phyloP scores from a whole-genome alignment of 2,329 filamentous ascomycete species.

The Herpotrichia juniperi region DNA sequence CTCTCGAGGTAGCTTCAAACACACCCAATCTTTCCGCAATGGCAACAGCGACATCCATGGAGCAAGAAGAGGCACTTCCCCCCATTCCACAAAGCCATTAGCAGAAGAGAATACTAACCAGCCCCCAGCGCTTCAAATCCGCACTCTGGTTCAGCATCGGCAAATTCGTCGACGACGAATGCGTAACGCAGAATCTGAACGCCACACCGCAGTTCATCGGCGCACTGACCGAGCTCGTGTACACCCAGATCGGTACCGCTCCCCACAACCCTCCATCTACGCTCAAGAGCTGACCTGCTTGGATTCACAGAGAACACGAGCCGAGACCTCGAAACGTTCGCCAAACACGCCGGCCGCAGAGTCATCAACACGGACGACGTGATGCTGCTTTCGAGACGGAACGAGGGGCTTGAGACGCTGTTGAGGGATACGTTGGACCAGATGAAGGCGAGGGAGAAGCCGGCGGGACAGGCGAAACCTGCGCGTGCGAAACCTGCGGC shows the following conservation, averaged over 20 bases:
- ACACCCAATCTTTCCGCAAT: conserved; percentile 16
- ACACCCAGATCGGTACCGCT: conserved; percentile 78
- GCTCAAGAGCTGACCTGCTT: neutral
- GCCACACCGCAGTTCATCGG: conserved; percentile 92
- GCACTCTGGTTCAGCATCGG: conserved; percentile 50
- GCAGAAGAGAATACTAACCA: conserved; percentile 7
- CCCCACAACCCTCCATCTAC: neutral
- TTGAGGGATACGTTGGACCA: conserved; percentile 71
- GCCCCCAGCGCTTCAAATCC: conserved; percentile 54
- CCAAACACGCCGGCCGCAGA: conserved; percentile 77
- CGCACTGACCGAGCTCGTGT: conserved; percentile 76
- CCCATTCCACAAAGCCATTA: neutral
- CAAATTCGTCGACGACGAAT: conserved; percentile 82
- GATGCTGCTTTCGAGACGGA: conserved; percentile 82
- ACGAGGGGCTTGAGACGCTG: conserved; percentile 80
- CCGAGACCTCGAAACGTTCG: conserved; percentile 65
- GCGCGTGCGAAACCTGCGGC: conserved; percentile 28
- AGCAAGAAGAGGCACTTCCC: conserved; percentile 39
- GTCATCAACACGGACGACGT: conserved; percentile 88
- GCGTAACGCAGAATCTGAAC: conserved; percentile 74
- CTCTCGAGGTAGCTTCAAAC: too few relatives aligned
- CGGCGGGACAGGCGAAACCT: conserved; percentile 16
- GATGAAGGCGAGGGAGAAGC: conserved; percentile 36
- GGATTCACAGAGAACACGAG: conserved; percentile 42
- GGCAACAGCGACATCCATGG: conserved; percentile 30